phyloP scores from a whole-genome alignment of 495 filamentous ascomycete genomes.

The Tetracladium marchalianum region DNA sequence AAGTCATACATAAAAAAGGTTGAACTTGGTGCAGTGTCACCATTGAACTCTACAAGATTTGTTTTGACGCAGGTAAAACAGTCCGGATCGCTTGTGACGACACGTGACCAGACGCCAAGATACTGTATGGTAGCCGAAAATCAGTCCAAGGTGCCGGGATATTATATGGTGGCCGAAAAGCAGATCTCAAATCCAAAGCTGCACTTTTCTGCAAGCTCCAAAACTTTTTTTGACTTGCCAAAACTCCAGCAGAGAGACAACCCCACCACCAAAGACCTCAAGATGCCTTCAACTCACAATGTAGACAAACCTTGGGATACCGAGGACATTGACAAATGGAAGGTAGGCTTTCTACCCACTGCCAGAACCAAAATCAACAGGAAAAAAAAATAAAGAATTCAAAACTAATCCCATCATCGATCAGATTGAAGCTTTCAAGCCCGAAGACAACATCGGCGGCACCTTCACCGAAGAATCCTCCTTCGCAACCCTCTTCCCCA shows the following conservation, averaged over 20 bases:
- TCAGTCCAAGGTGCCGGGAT: too few species aligned
- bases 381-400: too few species aligned
- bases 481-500: conserved; percentile 88
- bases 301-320: conserved; percentile 97
- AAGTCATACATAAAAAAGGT: too few species aligned
- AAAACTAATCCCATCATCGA: conserved; percentile 1
- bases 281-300: conserved; percentile 91
- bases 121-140: neutral
- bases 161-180: neutral
- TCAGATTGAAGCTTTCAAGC: conserved; percentile 73
- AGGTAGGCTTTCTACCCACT: conserved; percentile 34
- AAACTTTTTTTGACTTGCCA: conserved; percentile 13
- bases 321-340: conserved; percentile 97
- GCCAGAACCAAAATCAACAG: neutral
- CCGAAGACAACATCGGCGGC: conserved; percentile 75
- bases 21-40: too few species aligned
- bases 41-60: too few species aligned
- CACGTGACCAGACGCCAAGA: too few species aligned
- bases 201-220: neutral
- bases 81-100: too few species aligned
- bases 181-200: neutral
- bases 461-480: conserved; percentile 88
- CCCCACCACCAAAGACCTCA: conserved; percentile 8
- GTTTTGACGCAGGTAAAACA: too few species aligned
- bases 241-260: conserved; percentile 3